These are phyloP conservation scores for Coemansia sp. DNA, from an alignment of 192 early-diverging fungal genomes.

Conservation along the genomic window DNA sequence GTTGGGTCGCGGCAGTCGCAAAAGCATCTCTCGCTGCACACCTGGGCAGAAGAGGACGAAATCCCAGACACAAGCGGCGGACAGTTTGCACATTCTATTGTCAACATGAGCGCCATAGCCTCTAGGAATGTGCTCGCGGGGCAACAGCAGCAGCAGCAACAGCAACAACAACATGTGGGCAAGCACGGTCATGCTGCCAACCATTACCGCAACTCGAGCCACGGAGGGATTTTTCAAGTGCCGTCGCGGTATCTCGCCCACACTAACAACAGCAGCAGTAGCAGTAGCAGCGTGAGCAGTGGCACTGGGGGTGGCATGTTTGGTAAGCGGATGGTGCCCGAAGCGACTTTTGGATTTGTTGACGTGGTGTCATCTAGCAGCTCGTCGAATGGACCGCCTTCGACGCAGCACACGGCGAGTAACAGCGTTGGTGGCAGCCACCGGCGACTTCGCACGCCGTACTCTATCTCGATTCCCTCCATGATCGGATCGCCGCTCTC, in stretches of 20 bases:
- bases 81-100: background rate
- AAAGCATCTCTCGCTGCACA: constrained; percentile 33
- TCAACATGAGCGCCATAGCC: background rate
- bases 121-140: background rate
- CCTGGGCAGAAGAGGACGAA: constrained; percentile 51
- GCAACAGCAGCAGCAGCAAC: constrained; percentile 1
- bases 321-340: constrained; percentile 8
- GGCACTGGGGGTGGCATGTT: constrained; percentile 6
- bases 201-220: background rate
- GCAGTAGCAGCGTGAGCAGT: constrained; percentile 8
- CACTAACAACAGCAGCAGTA: background rate
- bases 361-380: constrained; percentile 30
- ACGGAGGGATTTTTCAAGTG: constrained; percentile 1
- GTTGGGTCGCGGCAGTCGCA: constrained; percentile 29
- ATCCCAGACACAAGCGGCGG: constrained; percentile 6
- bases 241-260: background rate
- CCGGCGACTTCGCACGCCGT: constrained; percentile 31
- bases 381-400: constrained; percentile 24
- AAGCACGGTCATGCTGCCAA: background rate
- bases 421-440: constrained; percentile 18
- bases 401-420: constrained; percentile 4
- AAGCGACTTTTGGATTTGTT: constrained; percentile 14
- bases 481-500: constrained; percentile 49
- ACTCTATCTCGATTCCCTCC: constrained; percentile 49
- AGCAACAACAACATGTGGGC: background rate